Conservation (phyloP, 192 early-diverging fungal genomes). For the Mortierella claussenii region DNA sequence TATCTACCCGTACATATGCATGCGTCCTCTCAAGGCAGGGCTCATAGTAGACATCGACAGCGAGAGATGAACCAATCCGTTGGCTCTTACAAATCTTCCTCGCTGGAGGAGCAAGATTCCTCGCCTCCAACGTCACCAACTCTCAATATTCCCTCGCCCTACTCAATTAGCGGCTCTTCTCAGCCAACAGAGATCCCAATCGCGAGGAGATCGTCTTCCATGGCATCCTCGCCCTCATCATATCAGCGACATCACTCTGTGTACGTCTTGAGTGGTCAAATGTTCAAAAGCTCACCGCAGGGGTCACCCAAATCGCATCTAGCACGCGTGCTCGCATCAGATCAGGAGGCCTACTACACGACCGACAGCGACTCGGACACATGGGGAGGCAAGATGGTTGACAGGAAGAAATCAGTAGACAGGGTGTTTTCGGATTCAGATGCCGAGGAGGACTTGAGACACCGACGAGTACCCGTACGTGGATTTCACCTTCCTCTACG, state of each 20-base stretch:
- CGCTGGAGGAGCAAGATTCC: conserved; percentile 39
- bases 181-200: conserved; percentile 39
- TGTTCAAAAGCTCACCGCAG: conserved; percentile 50
- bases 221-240: conserved; percentile 49
- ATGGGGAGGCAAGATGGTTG: conserved; percentile 21
- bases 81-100: conserved; percentile 40
- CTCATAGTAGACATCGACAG: conserved; percentile 22
- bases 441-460: conserved; percentile 29
- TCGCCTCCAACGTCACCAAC: conserved; percentile 44
- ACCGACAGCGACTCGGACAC: conserved; percentile 49
- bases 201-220: conserved; percentile 31
- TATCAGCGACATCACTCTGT: conserved; percentile 50
- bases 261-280: conserved; percentile 47
- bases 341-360: conserved; percentile 46
- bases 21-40: conserved; percentile 11
- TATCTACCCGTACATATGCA: conserved; percentile 8
- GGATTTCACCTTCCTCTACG: conserved; percentile 26
- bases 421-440: conserved; percentile 50
- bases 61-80: conserved; percentile 28
- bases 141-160: conserved; percentile 34
- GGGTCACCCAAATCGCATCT: conserved; percentile 44
- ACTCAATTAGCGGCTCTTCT: conserved; percentile 6
- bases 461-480: conserved; percentile 13
- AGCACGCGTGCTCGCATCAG: conserved; percentile 35
- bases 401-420: conserved; percentile 29